These are phyloP conservation scores for Paramecium tetraurelia DNA, from an alignment of 73 alveolate genomes.

Conservation along the genomic window DNA sequence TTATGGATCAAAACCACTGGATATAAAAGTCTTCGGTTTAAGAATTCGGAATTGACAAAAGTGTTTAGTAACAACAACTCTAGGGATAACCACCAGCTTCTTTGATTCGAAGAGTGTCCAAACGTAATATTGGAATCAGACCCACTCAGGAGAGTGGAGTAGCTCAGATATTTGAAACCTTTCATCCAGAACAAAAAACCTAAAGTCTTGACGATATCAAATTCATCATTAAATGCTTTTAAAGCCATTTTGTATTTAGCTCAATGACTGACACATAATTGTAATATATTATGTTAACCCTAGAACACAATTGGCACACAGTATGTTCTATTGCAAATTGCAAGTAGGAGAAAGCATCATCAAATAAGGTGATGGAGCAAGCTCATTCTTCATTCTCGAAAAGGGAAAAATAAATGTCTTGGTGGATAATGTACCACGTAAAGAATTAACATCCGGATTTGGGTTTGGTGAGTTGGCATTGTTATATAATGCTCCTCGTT, in stretches of 20 bases:
- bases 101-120: slow-evolving; percentile 33
- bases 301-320: slow-evolving; percentile 52
- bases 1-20: slow-evolving; percentile 37
- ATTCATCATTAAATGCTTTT: slow-evolving; percentile 24
- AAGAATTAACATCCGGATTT: slow-evolving; percentile 50
- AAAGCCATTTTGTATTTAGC: slow-evolving; percentile 31
- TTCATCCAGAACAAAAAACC: neutral
- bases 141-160: neutral
- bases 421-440: slow-evolving; percentile 51
- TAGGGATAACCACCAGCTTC: slow-evolving; percentile 2
- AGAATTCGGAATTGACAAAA: neutral
- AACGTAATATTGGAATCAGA: slow-evolving; percentile 18
- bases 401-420: slow-evolving; percentile 62
- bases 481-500: slow-evolving; percentile 67
- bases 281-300: neutral
- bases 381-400: slow-evolving; percentile 60
- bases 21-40: neutral
- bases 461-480: slow-evolving; percentile 71
- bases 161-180: neutral
- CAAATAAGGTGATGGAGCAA: slow-evolving; percentile 52
- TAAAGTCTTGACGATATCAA: neutral
- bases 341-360: slow-evolving; percentile 25
- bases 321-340: slow-evolving; percentile 56
- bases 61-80: neutral
- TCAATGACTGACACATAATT: slow-evolving; percentile 28